Base-by-base conservation (phyloP, 305 asterid species). In the Plantago coronopus region DNA sequence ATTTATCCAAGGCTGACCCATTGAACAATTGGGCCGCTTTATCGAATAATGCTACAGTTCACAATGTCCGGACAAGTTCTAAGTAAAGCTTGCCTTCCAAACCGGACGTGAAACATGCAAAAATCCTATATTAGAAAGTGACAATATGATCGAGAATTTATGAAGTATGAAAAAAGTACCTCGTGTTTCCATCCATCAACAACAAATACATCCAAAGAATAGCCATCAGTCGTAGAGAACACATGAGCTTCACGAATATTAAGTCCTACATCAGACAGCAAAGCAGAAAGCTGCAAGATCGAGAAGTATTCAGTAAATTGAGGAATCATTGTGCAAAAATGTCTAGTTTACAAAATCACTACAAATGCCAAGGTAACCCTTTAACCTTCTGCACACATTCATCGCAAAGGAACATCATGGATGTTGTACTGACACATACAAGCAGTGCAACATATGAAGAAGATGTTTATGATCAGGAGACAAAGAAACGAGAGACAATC, bases 211-310 rank as follows among this genome's bases (percentile, higher is more conserved):
- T 85, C 95, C 69, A 93, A 73, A 19, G 97, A 93, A 76, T 83
- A 93, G 70, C 96, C 96, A 82, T 93, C 97, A 16, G 70, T 73
- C 45, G 98, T 93, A 61, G 97, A 89, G 72, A 86, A 93, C 56
- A 93, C 94, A 85, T 93, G 98, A 77, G 98, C 98, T 80, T 89
- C 98, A 60, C 97, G 97, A 71, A 93, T 93, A 72, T 93, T 89
- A 49, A 89, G 95, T 71, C 97, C 98, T 29, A 85, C 79, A 67
- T 89, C 96, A 61, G 98, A 93, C 61, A 93, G 96, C 86, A 93
- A 76, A 59, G 95, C 95, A 67, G 98, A 93, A 65, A 93, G 95
- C 98, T 93, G 85, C 77, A 74, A 63, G 56, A 61, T 31, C 27
- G 17, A 53, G 20, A 37, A 53, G 40, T 51, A 25, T 17, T 42